These are phyloP conservation scores for Populus euphratica DNA, from an alignment of 345 rosid species.

Conservation along the genomic window DNA sequence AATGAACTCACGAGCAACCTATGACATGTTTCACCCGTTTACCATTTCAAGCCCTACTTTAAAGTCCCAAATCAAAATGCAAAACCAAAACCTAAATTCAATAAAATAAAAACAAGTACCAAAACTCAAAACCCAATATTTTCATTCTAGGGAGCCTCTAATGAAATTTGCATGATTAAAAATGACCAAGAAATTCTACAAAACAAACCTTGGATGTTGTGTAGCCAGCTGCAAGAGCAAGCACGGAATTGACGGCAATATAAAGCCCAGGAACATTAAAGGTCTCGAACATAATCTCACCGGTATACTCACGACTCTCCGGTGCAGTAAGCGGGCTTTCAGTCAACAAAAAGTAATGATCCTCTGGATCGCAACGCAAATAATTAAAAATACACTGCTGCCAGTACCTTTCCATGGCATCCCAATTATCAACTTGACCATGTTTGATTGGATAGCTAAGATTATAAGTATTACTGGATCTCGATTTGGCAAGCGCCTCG, in stretches of 20 bases:
- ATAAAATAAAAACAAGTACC: background rate
- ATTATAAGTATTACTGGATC: constrained; percentile 70
- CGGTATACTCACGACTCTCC: constrained; percentile 86
- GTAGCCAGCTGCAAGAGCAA: constrained; percentile 97
- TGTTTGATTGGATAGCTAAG: constrained; percentile 80
- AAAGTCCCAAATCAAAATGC: background rate
- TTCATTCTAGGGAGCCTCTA: background rate
- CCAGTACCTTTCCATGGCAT: constrained; percentile 97
- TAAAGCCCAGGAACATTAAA: constrained; percentile 91
- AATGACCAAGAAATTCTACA: background rate
- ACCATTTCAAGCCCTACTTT: background rate
- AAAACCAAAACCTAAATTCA: background rate
- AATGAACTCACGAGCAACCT: background rate
- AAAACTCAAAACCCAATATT: background rate
- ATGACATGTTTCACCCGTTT: background rate
- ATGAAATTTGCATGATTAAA: background rate
- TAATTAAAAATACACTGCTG: constrained; percentile 91
- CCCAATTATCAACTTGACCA: constrained; percentile 97
- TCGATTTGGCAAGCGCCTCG: constrained; percentile 66
- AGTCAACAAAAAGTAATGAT: constrained; percentile 91
- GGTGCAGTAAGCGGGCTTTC: constrained; percentile 99
- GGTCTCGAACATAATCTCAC: constrained; percentile 96
- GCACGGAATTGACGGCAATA: constrained; percentile 96
- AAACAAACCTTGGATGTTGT: constrained; percentile 79
- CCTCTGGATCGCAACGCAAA: constrained; percentile 94